Conservation (phyloP, 164 flowering plant species). For the Protea cynaroides region DNA sequence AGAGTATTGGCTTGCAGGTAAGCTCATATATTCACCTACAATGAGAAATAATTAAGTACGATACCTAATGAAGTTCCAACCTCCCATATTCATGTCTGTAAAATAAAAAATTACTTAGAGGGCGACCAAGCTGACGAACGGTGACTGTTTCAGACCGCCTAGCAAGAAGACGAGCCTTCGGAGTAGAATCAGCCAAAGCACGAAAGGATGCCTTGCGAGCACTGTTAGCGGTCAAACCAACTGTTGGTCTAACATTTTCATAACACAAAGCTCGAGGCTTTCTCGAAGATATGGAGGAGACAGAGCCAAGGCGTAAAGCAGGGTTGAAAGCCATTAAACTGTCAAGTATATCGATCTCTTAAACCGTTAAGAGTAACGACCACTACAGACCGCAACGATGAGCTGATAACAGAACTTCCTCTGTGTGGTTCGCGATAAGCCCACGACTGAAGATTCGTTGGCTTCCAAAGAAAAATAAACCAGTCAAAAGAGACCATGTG, state of each 20-base stretch:
- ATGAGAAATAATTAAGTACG: neutral
- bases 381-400: no score
- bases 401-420: no score
- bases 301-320: neutral
- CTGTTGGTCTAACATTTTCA: neutral
- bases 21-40: slow-evolving; percentile 84
- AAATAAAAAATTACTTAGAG: slow-evolving; percentile 46
- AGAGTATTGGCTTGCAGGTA: slow-evolving; percentile 95
- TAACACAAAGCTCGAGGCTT: neutral
- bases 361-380: no score
- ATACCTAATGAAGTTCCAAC: no score
- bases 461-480: neutral
- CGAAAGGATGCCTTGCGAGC: slow-evolving; percentile 24
- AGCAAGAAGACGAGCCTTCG: slow-evolving; percentile 69
- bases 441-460: no score
- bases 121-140: slow-evolving; percentile 65
- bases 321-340: slow-evolving; percentile 6
- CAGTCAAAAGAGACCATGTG: neutral
- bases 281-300: neutral
- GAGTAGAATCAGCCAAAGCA: slow-evolving; percentile 32
- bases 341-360: no score
- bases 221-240: neutral
- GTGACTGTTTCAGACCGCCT: slow-evolving; percentile 52
- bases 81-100: no score
- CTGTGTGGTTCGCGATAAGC: no score